phyloP scores from a whole-genome alignment of 345 rosid genomes.

The Gossypium anomalum region DNA sequence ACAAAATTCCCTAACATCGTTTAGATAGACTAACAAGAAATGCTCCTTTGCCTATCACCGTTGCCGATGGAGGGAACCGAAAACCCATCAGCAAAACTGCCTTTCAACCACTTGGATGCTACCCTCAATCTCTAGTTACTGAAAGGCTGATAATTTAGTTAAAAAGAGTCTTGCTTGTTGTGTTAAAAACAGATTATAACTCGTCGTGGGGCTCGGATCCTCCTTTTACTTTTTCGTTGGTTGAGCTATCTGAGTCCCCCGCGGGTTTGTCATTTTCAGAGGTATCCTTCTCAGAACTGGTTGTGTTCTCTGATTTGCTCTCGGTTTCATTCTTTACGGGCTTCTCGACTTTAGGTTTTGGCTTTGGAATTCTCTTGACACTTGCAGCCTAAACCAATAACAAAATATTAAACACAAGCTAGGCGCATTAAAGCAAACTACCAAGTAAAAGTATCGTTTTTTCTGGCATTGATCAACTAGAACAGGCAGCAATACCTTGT shows the following conservation, averaged over 20 bases:
- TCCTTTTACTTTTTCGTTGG: conserved; percentile 19
- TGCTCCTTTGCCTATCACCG: neutral
- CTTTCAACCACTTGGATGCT: neutral
- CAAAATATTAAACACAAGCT: neutral
- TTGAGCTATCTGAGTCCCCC: conserved; percentile 22
- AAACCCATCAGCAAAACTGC: neutral
- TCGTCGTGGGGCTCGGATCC: conserved; percentile 51
- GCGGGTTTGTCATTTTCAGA: conserved; percentile 25
- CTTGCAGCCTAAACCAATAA: conserved; percentile 45
- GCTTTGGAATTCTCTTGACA: conserved; percentile 74
- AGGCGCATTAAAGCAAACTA: neutral
- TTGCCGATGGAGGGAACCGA: neutral
- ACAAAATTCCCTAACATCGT: neutral
- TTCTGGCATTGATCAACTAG: neutral
- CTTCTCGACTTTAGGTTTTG: conserved; percentile 88
- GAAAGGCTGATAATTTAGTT: conserved; percentile 7
- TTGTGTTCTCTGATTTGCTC: conserved; percentile 26
- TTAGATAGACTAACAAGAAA: neutral
- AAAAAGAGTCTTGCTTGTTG: neutral
- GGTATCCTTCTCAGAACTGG: conserved; percentile 24
- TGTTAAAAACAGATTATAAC: conserved; percentile 35
- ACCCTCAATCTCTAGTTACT: neutral
- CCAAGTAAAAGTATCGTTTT: neutral
- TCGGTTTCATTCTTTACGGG: conserved; percentile 52
- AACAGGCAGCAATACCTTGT: conserved; percentile 49